Evolutionary conservation across 371 early-diverging fungal species (phyloP), one percentile per base, ranked within the genome.

Genomic region (Apophysomyces variabilis): DNA sequence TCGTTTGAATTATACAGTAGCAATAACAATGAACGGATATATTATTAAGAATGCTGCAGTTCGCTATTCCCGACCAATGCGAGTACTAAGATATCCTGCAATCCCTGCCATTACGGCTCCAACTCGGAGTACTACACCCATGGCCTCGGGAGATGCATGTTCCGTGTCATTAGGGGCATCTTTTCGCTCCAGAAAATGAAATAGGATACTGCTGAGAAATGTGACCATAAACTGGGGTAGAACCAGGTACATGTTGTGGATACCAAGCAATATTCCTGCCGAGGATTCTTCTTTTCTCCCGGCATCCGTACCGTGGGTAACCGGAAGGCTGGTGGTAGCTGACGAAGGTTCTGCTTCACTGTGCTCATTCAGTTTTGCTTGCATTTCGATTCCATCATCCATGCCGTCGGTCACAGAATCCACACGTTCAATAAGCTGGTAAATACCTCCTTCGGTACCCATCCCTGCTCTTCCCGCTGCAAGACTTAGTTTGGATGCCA

Each of bases 171-270:
- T 21, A 5, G n/a, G 9, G 9, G 21, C 9, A 21, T 21, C 11
- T 21, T 21, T 50, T 9, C 75, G 77, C 38, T 89, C 90, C 26
- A 89, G 66, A 9, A 86, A 69, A 4, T 88, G 84, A 79, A 93
- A 96, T 21, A 97, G 70, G 36, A 95, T 65, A 61, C 90, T 89
- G 67, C 85, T 88, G 58, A 87, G 72, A 66, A 92, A 89, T 2
- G 90, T 91, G 44, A 89, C 90, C 3, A 96, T 70, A 63, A 98
- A 93, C 70, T 98, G 98, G 4, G 98, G 98, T 6, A 96, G 62
- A 3, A 96, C 96, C 64, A 98, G 90, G 66, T 93, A 96, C 75
- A 96, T 89, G 74, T 98, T 98, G 72, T 96, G 96, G 57, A 97
- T 95, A 0, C 97, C 98, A 12, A 98, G 77, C 3, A 96, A 75